Evolutionary conservation across 495 filamentous ascomycete species (phyloP).

Genomic region (Aspergillus sclerotioniger): DNA sequence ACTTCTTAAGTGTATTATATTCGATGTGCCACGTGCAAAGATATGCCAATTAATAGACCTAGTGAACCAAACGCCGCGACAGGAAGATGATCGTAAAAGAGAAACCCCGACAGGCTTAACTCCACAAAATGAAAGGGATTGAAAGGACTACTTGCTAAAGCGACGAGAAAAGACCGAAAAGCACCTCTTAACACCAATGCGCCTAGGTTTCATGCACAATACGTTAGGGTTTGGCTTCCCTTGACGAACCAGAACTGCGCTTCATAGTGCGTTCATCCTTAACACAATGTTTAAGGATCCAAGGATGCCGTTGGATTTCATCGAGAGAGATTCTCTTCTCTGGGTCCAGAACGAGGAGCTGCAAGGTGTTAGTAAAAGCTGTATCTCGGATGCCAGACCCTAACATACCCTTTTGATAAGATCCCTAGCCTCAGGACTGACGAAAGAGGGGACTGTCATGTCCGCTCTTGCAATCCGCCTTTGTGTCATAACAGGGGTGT

Average conservation of each 20-base stretch:
- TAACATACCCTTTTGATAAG: constrained; percentile 79
- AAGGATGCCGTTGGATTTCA: constrained; percentile 86
- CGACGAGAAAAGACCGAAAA: constrained; percentile 7
- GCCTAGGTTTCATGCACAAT: constrained; percentile 21
- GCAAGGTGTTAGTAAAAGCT: constrained; percentile 18
- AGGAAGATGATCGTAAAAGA: not conserved
- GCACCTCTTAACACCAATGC: constrained; percentile 25
- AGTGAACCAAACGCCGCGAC: not conserved
- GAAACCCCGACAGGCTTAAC: not conserved
- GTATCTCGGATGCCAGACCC: not conserved
- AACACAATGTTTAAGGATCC: constrained; percentile 95
- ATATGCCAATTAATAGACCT: not conserved
- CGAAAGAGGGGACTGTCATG: constrained; percentile 87
- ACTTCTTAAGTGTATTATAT: constrained; percentile 3
- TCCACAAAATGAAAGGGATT: not conserved
- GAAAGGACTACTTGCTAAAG: not conserved
- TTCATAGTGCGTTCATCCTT: constrained; percentile 67
- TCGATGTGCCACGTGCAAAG: not conserved
- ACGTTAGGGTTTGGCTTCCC: constrained; percentile 36
- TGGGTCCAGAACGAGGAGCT: constrained; percentile 92
- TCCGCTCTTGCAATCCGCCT: constrained; percentile 84
- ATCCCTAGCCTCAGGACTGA: constrained; percentile 88
- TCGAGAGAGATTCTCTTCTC: constrained; percentile 90
- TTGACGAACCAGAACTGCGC: constrained; percentile 42
- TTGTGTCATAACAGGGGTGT: constrained; percentile 92